phyloP scores from a whole-genome alignment of 306 rosid genomes.

The Sechiopsis laciniata region DNA sequence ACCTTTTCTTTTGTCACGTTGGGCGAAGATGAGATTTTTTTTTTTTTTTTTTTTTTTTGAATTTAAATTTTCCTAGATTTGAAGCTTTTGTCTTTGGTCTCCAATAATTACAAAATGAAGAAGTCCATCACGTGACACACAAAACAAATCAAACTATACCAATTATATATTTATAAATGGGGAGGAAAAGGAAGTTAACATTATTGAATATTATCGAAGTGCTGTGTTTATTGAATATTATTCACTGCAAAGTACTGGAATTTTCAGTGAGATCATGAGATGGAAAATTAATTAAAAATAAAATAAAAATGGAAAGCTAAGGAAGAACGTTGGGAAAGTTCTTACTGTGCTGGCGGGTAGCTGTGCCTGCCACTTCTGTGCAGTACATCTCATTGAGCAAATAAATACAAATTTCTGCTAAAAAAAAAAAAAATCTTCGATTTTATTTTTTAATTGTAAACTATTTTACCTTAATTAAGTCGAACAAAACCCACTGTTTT shows the following conservation, averaged over 20 bases:
- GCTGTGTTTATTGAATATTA: constrained; percentile 6
- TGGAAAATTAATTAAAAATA: not conserved
- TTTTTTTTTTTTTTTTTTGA: too few species aligned
- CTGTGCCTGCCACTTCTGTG: constrained; percentile 1
- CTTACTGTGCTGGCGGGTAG: not conserved
- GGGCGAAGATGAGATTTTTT: not conserved
- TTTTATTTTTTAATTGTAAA: not conserved
- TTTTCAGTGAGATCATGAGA: not conserved
- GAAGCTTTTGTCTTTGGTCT: not conserved
- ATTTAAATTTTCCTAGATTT: not conserved
- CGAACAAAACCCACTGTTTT: not conserved
- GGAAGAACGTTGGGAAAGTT: not conserved
- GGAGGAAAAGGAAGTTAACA: too few species aligned
- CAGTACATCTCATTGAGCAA: not conserved
- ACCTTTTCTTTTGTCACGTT: not conserved
- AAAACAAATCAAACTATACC: not conserved
- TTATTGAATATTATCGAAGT: not conserved
- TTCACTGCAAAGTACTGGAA: not conserved
- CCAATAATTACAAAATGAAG: not conserved
- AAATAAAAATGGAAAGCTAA: not conserved
- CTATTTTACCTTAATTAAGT: not conserved
- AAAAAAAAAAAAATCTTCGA: too few species aligned
- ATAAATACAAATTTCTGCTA: not conserved
- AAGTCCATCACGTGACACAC: not conserved
- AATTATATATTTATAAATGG: not conserved